A percentile compares a stretch with the other conserved stretches of the same genome.
These are phyloP conservation scores for Coemansia nantahalensis DNA, from an alignment of 192 early-diverging fungal genomes.

Conservation along the genomic window DNA sequence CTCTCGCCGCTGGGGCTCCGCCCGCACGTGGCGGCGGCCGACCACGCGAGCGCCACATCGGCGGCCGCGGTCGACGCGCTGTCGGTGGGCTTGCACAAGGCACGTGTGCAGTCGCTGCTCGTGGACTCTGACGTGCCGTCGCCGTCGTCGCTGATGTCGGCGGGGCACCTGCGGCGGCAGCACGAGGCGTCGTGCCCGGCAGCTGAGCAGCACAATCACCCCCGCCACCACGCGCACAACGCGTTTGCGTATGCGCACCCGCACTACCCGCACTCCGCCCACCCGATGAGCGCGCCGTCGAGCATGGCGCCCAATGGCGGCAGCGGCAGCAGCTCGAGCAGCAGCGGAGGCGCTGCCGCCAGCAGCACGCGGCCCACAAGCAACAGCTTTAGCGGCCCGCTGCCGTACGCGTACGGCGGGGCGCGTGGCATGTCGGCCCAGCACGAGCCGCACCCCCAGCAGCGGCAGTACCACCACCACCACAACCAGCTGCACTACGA, in stretches of 20 bases:
- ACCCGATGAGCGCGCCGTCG: slow-evolving; percentile 34
- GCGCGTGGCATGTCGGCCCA: not conserved
- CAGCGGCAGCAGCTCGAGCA: not conserved
- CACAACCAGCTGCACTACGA: slow-evolving; percentile 3
- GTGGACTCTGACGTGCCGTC: slow-evolving; percentile 16
- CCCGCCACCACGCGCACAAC: slow-evolving; percentile 11
- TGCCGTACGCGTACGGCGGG: slow-evolving; percentile 4
- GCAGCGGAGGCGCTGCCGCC: not conserved
- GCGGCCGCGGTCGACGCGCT: slow-evolving; percentile 23
- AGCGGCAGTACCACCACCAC: not conserved
- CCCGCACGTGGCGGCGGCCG: slow-evolving; percentile 8
- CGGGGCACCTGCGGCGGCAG: not conserved
- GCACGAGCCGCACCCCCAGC: not conserved
- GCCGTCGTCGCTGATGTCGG: not conserved
- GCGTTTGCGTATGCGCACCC: not conserved
- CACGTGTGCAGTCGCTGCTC: slow-evolving; percentile 50
- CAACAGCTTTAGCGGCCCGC: slow-evolving; percentile 42
- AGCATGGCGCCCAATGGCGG: not conserved
- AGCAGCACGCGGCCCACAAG: slow-evolving; percentile 34
- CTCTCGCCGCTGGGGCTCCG: slow-evolving; percentile 17
- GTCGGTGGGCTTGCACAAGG: slow-evolving; percentile 35
- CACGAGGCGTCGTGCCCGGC: slow-evolving; percentile 21
- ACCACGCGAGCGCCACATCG: not conserved
- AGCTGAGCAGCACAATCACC: slow-evolving; percentile 14
- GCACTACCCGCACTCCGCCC: slow-evolving; percentile 14